Evolutionary conservation across 768 basidiomycete genomes (phyloP), one percentile per base, ranked within the genome.

Genomic region (Hygrocybe coccinea): DNA sequence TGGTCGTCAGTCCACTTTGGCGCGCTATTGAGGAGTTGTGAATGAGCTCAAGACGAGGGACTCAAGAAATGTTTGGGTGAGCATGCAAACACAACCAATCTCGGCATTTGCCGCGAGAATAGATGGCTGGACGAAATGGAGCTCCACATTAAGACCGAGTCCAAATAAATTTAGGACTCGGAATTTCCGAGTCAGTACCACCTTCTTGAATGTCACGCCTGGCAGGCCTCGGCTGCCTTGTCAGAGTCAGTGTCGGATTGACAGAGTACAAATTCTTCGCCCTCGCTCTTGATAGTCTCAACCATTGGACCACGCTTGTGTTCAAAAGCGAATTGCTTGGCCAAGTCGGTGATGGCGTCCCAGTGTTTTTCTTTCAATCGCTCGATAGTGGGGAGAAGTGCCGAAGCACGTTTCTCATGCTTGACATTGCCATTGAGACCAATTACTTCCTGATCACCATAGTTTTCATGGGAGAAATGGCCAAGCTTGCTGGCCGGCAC

Each of bases 381-480:
- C 45, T 47, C 24, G 15, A 47, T 21, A 19, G 45, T n/a, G 19
- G 45, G 45, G 19, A 47, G 45, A 25, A 47, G 45, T 47, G 19
- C 45, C 22, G 45, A 47, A 21, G 19, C 45, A 14, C 45, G n/a
- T 21, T 25, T 47, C n/a, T 47, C 45, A 21, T 12, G 14, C 24
- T 47, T 47, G 19, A 47, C 24, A 19, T 19, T 47, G 12, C 45
- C 24, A 25, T 47, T 47, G 24, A 21, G 12, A 12, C 19, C n/a
- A 25, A 25, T 19, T 21, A 47, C 22, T 21, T 47, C 19, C 45
- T 17, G 45, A 25, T 47, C 45, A 25, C 19, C 45, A 47, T 21
- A 47, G 45, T 47, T 47, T 19, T 47, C 45, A 21, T 47, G 24
- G n/a, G 45, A 47, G 45, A 47, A 47, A 21, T 47, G 45, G 45